phyloP scores from a whole-genome alignment of 2,329 filamentous ascomycete species.

The Epichloe uncinata region DNA sequence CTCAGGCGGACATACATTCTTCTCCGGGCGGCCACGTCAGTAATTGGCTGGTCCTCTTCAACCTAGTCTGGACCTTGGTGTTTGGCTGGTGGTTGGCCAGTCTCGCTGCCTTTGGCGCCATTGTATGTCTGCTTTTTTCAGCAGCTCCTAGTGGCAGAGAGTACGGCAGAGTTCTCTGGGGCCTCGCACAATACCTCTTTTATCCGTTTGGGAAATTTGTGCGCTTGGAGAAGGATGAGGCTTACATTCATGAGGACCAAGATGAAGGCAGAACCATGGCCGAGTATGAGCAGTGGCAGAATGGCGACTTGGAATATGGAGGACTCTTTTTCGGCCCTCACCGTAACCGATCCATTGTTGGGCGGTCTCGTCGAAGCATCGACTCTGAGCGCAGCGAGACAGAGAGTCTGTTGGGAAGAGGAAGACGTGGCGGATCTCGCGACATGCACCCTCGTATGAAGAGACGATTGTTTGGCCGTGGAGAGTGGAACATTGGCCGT shows the following conservation, averaged over 20 bases:
- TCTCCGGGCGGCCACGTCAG: conserved; percentile 79
- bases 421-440: conserved; percentile 35
- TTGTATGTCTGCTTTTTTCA: conserved; percentile 67
- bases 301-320: conserved; percentile 88
- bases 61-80: conserved; percentile 75
- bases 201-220: conserved; percentile 98
- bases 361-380: conserved; percentile 74
- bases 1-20: conserved; percentile 94
- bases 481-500: conserved; percentile 87
- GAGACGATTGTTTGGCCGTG: conserved; percentile 81
- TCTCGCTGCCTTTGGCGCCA: conserved; percentile 58
- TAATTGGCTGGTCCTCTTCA: conserved; percentile 75
- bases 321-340: conserved; percentile 89
- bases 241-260: conserved; percentile 86
- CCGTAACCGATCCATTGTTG: conserved; percentile 64
- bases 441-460: conserved; percentile 40
- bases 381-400: conserved; percentile 77
- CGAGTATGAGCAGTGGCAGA: conserved; percentile 99
- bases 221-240: conserved; percentile 82
- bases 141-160: conserved; percentile 68
- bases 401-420: conserved; percentile 68
- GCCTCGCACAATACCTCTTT: conserved; percentile 73
- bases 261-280: conserved; percentile 94
- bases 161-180: conserved; percentile 77
- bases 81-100: conserved; percentile 95